Evolutionary conservation across 2,329 filamentous ascomycete genomes (phyloP).

Genomic region (Lomentospora prolificans): DNA sequence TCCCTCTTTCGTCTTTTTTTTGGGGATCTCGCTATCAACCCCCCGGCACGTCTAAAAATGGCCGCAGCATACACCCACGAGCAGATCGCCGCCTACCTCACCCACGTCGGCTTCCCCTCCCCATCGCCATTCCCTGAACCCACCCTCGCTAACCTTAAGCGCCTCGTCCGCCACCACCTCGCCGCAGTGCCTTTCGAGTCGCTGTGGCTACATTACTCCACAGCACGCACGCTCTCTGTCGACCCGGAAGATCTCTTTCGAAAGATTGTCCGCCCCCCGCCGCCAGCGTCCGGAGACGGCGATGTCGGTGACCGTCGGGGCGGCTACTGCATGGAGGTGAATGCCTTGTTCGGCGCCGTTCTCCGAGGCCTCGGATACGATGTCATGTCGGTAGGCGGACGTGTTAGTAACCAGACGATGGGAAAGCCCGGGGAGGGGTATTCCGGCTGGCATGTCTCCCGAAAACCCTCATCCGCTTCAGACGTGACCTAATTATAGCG

Average conservation of each 20-base stretch:
- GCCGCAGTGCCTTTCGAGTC: constrained; percentile 45
- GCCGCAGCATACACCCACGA: constrained; percentile 2
- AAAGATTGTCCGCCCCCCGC: constrained; percentile 27
- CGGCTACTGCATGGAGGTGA: constrained; percentile 45
- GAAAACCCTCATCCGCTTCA: too few relatives aligned
- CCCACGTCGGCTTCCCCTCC: constrained; percentile 4
- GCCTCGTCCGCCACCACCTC: constrained; percentile 31
- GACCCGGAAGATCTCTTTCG: constrained; percentile 29
- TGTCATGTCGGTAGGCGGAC: constrained; percentile 39
- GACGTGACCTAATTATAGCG: too few relatives aligned
- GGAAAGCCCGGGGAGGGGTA: constrained; percentile 11
- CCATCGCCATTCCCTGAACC: background rate
- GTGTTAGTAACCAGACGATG: constrained; percentile 19
- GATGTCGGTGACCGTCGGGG: constrained; percentile 39
- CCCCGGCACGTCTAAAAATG: too few relatives aligned
- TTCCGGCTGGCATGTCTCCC: constrained; percentile 18
- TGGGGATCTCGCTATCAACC: too few relatives aligned
- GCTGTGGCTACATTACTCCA: constrained; percentile 40
- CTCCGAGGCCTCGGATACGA: constrained; percentile 37
- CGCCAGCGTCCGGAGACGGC: constrained; percentile 18
- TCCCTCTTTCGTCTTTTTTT: too few relatives aligned
- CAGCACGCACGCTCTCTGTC: constrained; percentile 24
- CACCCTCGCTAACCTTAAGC: constrained; percentile 19
- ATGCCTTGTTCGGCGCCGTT: constrained; percentile 34
- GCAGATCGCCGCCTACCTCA: constrained; percentile 4